Evolutionary conservation across 176 grass and related monocot genomes (phyloP).

Genomic region (Zea luxurians): DNA sequence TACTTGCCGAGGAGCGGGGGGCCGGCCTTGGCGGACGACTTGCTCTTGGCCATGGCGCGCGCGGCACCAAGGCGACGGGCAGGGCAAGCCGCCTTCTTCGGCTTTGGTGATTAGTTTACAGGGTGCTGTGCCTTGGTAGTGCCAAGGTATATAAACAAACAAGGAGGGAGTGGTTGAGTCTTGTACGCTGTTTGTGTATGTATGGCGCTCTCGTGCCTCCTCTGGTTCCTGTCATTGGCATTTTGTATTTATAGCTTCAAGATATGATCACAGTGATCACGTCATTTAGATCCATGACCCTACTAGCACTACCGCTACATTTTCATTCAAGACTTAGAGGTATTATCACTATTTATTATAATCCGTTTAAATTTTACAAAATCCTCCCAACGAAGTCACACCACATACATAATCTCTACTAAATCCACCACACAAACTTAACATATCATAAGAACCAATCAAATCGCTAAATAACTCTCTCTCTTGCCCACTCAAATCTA

Average conservation of each 20-base stretch:
- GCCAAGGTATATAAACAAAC: conserved; percentile 24
- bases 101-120: conserved; percentile 11
- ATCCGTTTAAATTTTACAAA: no score
- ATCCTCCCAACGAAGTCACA: no score
- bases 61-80: not conserved
- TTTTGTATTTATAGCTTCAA: not conserved
- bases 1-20: conserved; percentile 81
- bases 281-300: not conserved
- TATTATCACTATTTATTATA: no score
- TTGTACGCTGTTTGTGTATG: not conserved
- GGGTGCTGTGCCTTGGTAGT: not conserved
- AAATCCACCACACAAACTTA: no score
- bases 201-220: not conserved
- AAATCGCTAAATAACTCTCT: no score
- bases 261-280: not conserved
- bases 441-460: no score
- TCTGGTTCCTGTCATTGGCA: conserved; percentile 1
- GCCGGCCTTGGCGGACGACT: conserved; percentile 11
- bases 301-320: not conserved
- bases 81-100: conserved; percentile 1
- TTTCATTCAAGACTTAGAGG: not conserved
- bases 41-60: conserved; percentile 46
- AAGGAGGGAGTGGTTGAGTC: not conserved
- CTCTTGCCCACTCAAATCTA: no score
- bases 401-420: no score